A percentile compares a stretch with the other conserved stretches of the same genome.
phyloP scores from a whole-genome alignment of 2,329 filamentous ascomycete genomes.

The Delphinella strobiligena region DNA sequence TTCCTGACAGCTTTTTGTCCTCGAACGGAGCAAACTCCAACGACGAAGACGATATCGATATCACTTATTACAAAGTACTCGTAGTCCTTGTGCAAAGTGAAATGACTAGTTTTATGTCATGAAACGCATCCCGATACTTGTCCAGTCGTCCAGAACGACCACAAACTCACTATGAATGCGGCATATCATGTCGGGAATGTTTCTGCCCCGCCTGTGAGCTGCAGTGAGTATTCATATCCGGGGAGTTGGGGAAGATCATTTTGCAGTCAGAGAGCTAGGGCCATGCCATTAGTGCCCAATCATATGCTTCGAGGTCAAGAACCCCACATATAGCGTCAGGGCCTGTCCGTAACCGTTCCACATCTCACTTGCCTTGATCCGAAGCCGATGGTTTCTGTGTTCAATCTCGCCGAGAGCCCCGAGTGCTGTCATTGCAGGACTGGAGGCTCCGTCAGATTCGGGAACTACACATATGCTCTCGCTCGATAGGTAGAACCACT shows the following conservation, averaged over 20 bases:
- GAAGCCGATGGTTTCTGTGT: neutral
- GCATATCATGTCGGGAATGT: too few species aligned
- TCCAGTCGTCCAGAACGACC: too few species aligned
- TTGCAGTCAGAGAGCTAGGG: neutral
- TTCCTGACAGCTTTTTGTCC: neutral
- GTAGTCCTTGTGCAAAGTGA: constrained; percentile 57
- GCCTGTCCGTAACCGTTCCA: neutral
- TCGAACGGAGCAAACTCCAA: constrained; percentile 37
- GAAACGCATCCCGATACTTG: too few species aligned
- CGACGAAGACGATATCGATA: constrained; percentile 48
- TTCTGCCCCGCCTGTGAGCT: too few species aligned
- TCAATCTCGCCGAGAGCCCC: neutral
- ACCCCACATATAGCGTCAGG: neutral
- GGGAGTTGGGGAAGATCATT: neutral
- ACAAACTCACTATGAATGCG: too few species aligned
- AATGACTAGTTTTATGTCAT: too few species aligned
- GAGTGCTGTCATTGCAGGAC: neutral
- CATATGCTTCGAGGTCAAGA: neutral
- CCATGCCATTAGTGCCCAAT: too few species aligned
- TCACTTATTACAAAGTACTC: constrained; percentile 51
- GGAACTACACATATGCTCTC: neutral
- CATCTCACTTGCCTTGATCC: neutral
- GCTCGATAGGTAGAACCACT: neutral
- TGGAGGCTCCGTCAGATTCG: neutral
- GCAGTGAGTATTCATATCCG: too few species aligned